Evolutionary conservation across 306 rosid genomes (phyloP).

Genomic region (Phaseolus lunatus): DNA sequence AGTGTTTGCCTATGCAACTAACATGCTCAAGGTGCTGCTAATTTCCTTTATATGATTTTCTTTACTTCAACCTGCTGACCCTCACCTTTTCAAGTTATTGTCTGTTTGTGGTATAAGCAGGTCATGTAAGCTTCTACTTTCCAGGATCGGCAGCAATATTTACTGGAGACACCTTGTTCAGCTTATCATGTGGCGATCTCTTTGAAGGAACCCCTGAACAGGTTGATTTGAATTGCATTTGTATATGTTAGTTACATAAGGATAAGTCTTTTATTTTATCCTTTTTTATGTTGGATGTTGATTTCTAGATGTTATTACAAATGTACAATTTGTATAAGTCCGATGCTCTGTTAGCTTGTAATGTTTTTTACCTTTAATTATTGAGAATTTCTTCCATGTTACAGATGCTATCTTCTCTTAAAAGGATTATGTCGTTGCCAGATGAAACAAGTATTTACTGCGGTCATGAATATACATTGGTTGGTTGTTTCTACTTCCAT

Average conservation of each 20-base stretch:
- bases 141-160: conserved; percentile 90
- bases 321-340: conserved; percentile 1
- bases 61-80: conserved; percentile 12
- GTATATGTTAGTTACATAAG: neutral
- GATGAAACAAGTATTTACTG: conserved; percentile 82
- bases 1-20: conserved; percentile 31
- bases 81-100: conserved; percentile 18
- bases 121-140: conserved; percentile 92
- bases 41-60: conserved; percentile 15
- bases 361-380: conserved; percentile 14
- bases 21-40: conserved; percentile 2
- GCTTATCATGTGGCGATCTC: conserved; percentile 97
- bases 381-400: conserved; percentile 39
- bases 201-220: conserved; percentile 93
- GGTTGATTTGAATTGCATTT: conserved; percentile 58
- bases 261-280: neutral
- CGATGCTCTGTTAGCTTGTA: conserved; percentile 17
- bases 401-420: conserved; percentile 87
- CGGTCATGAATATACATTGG: conserved; percentile 92
- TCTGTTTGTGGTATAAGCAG: conserved; percentile 53
- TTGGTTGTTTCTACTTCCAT: conserved; percentile 45
- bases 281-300: neutral
- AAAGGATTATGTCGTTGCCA: conserved; percentile 75
- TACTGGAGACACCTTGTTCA: conserved; percentile 93
- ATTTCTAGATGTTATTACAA: conserved; percentile 31